Evolutionary conservation across 108 stramenopile species (phyloP).

Genomic region (Nitzschia sp.): DNA sequence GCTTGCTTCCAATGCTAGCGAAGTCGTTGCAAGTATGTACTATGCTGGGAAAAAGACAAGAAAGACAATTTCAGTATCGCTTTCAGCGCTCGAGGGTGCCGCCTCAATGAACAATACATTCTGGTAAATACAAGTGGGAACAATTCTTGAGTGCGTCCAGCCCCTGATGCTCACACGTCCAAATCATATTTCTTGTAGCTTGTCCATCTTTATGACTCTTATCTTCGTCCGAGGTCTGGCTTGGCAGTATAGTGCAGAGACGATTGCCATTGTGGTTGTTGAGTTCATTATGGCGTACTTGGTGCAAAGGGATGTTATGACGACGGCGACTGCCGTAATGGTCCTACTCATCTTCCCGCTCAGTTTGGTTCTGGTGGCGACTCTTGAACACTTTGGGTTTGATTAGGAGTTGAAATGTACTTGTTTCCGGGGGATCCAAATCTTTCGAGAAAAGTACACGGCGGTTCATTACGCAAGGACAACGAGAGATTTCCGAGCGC

Average conservation of each 20-base stretch:
- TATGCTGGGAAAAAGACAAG: slow-evolving; percentile 94
- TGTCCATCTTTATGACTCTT: slow-evolving; percentile 94
- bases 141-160: background rate
- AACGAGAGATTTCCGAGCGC: too few species aligned
- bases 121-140: slow-evolving; percentile 41
- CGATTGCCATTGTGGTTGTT: slow-evolving; percentile 90
- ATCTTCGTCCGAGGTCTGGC: slow-evolving; percentile 90
- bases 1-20: slow-evolving; percentile 94
- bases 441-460: background rate
- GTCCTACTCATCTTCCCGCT: slow-evolving; percentile 83
- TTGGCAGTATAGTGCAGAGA: slow-evolving; percentile 97
- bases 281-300: slow-evolving; percentile 77
- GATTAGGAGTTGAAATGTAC: slow-evolving; percentile 71
- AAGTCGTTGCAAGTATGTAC: slow-evolving; percentile 91
- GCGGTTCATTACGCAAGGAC: background rate
- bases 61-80: slow-evolving; percentile 91
- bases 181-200: slow-evolving; percentile 22
- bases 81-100: slow-evolving; percentile 92
- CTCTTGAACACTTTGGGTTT: slow-evolving; percentile 77
- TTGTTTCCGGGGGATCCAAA: too few species aligned
- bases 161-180: background rate
- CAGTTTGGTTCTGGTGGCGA: slow-evolving; percentile 80
- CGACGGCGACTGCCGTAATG: slow-evolving; percentile 39
- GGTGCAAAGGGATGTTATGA: slow-evolving; percentile 51
- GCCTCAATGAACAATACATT: slow-evolving; percentile 99